Base-by-base conservation (phyloP, 805 yeast species). In the Saccharomycopsis sp. region DNA sequence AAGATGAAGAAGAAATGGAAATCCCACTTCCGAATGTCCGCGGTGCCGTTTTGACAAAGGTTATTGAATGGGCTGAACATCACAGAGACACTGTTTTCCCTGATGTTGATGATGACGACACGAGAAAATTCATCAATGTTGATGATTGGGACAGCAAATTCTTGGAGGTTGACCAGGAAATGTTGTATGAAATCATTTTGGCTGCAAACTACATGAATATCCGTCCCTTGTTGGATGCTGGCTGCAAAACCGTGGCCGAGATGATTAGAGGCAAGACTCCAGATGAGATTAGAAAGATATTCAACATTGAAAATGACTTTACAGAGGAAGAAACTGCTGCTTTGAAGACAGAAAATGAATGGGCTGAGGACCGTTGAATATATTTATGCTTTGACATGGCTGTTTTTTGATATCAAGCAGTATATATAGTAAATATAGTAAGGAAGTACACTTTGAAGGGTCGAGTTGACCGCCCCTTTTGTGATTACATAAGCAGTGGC, bases 91-190 rank as follows among this genome's bases (percentile, higher is more conserved):
- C 82, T 7, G 68, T 67, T 15, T 79, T 79, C 61, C 83, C 84
- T 15, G 86, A 78, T 48, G 88, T 80, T 40, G 85, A 76, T 43
- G 95, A 85, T 49, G 88, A 81, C 40, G 94, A 85, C 51, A 73
- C 84, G 18, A 77, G 82, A 58, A 84, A 83, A 57, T 71, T 89
- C n/a, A 86, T 87, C 2, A 96, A 95, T 3, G 86, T 89, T 38
- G 89, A 82, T 48, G 87, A 87, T 35, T 89, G 97, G 97, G 97
- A 89, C 63, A 83, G 84, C 60, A 85, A 83, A 60, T 89, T 88
- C 60, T 71, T 89, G 53, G 83, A 84, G 56, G 96, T 89, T 29
- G 97, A 89, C 62, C 97, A 81, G 56, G 89, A 81, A 52, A 81
- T 81, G 88, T 67, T 81, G 43, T 81, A 81, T 51, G 92, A 80